Evolutionary conservation across 2,329 filamentous ascomycete genomes (phyloP).

Genomic region (Ophiostoma montium): DNA sequence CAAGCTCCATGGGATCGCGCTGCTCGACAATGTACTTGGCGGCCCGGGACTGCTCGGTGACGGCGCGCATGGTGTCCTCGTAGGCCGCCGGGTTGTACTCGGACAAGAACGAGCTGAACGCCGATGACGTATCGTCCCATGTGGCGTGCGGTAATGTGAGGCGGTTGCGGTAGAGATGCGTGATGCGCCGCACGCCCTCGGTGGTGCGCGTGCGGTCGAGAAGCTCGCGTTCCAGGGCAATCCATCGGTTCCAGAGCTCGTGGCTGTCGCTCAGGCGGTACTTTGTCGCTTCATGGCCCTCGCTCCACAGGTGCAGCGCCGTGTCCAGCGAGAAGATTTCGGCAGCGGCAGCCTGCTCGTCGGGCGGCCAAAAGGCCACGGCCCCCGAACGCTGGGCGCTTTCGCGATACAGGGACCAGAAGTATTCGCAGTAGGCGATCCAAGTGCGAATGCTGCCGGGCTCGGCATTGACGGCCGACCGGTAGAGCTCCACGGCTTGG

Average conservation of each 20-base stretch:
- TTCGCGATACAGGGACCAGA: slow-evolving; percentile 55
- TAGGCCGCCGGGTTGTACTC: slow-evolving; percentile 57
- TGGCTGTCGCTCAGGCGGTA: slow-evolving; percentile 67
- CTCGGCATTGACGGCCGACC: slow-evolving; percentile 55
- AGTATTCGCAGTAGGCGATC: slow-evolving; percentile 66
- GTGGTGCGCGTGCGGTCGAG: slow-evolving; percentile 41
- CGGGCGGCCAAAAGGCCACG: slow-evolving; percentile 44
- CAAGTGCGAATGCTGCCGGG: slow-evolving; percentile 61
- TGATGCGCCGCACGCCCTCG: slow-evolving; percentile 48
- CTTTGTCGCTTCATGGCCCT: slow-evolving; percentile 56
- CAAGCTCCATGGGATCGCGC: slow-evolving; percentile 55
- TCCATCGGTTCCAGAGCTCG: slow-evolving; percentile 65
- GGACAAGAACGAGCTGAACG: slow-evolving; percentile 61
- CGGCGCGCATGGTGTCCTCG: slow-evolving; percentile 58
- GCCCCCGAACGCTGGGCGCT: slow-evolving; percentile 39
- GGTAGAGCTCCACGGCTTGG: slow-evolving; percentile 56
- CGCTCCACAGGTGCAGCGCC: slow-evolving; percentile 54
- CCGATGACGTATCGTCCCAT: slow-evolving; percentile 62
- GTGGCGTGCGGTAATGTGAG: slow-evolving; percentile 58
- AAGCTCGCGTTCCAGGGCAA: slow-evolving; percentile 56
- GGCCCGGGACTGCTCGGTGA: slow-evolving; percentile 46
- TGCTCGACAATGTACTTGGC: slow-evolving; percentile 49
- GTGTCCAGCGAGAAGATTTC: slow-evolving; percentile 58
- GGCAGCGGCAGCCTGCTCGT: slow-evolving; percentile 54
- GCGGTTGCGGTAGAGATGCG: slow-evolving; percentile 55